Evolutionary conservation across 2,329 filamentous ascomycete genomes (phyloP).

Genomic region (Chrysoporthe puriensis): DNA sequence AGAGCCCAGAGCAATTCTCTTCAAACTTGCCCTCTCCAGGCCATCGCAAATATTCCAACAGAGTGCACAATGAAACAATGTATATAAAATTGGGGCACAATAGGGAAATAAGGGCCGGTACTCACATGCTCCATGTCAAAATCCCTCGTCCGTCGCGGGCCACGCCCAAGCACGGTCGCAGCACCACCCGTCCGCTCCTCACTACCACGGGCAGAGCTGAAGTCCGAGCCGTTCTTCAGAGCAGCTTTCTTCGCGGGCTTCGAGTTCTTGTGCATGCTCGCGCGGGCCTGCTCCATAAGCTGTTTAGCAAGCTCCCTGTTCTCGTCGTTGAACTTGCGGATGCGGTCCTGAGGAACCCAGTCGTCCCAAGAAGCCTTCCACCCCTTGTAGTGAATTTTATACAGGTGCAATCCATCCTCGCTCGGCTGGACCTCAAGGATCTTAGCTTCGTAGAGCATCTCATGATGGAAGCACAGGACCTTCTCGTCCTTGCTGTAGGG

Average conservation of each 20-base stretch:
- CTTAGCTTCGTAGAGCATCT: conserved; percentile 97
- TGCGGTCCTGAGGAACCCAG: conserved; percentile 92
- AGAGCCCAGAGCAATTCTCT: not conserved
- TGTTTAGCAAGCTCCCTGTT: conserved; percentile 86
- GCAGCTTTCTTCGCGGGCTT: conserved; percentile 46
- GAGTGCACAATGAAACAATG: conserved; percentile 17
- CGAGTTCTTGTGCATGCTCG: conserved; percentile 53
- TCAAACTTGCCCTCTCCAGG: not conserved
- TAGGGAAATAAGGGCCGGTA: conserved; percentile 34
- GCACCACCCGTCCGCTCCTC: conserved; percentile 73
- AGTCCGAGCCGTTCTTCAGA: conserved; percentile 60
- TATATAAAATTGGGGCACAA: conserved; percentile 8
- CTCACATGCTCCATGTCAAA: conserved; percentile 82
- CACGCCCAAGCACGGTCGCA: conserved; percentile 64
- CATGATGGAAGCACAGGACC: conserved; percentile 95
- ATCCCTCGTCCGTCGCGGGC: conserved; percentile 75
- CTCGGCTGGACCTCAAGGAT: conserved; percentile 77
- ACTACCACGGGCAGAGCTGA: conserved; percentile 71
- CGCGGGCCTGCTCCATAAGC: conserved; percentile 70
- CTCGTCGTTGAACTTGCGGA: conserved; percentile 92
- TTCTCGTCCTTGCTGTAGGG: conserved; percentile 80
- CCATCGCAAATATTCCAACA: not conserved
- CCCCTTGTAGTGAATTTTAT: conserved; percentile 97
- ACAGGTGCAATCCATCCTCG: conserved; percentile 76
- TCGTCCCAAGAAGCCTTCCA: conserved; percentile 99